These are phyloP conservation scores for Rhizomucor pusillus DNA, from an alignment of 371 early-diverging fungal genomes.

Conservation along the genomic window DNA sequence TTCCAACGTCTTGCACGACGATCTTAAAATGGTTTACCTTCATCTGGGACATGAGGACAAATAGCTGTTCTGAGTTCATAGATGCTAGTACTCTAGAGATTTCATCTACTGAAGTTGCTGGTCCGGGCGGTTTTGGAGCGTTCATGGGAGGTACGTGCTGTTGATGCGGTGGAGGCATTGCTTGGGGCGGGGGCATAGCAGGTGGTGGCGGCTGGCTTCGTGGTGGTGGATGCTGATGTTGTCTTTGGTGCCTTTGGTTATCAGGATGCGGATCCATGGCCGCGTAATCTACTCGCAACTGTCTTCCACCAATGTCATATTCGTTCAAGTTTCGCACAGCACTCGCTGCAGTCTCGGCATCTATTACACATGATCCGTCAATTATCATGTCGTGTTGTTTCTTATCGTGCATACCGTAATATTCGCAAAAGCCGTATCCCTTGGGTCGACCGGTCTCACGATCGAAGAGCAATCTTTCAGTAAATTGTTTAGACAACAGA, in stretches of 20 bases:
- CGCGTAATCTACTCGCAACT: conserved; percentile 83
- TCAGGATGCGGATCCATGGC: conserved; percentile 55
- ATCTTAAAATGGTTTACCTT: conserved; percentile 54
- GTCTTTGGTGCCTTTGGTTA: conserved; percentile 17
- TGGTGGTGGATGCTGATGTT: conserved; percentile 12
- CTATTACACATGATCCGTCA: conserved; percentile 25
- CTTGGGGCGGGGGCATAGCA: conserved; percentile 17
- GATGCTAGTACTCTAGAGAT: conserved; percentile 66
- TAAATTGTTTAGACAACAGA: not conserved
- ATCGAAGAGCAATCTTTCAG: conserved; percentile 74
- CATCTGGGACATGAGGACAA: conserved; percentile 74
- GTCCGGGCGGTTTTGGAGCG: conserved; percentile 6
- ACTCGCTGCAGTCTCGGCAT: conserved; percentile 77
- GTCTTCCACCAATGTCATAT: conserved; percentile 80
- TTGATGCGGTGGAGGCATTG: conserved; percentile 18
- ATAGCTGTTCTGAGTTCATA: conserved; percentile 68
- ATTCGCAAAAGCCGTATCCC: conserved; percentile 91
- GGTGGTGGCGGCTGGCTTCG: conserved; percentile 20
- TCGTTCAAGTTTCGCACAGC: conserved; percentile 82
- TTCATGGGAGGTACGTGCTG: conserved; percentile 23
- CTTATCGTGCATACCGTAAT: conserved; percentile 51
- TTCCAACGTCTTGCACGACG: not conserved
- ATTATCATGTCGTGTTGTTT: conserved; percentile 11
- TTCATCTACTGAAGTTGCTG: conserved; percentile 46
- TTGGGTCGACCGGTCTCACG: conserved; percentile 85